phyloP scores from a whole-genome alignment of 2,329 filamentous ascomycete genomes.

The Arthroderma sp. region DNA sequence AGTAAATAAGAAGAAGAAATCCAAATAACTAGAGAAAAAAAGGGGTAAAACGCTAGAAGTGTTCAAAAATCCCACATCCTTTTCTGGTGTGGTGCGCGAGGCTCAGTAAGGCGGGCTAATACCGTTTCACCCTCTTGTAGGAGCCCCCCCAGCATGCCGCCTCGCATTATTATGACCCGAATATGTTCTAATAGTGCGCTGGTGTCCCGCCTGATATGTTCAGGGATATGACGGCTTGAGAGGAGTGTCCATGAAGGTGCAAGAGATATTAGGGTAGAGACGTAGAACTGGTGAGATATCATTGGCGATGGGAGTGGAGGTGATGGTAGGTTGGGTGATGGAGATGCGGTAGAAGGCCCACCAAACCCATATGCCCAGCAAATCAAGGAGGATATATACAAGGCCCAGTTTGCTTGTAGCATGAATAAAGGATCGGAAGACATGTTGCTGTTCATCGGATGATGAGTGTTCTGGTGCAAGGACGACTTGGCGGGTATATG shows the following conservation, averaged over 20 bases:
- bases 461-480: no score
- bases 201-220: slow-evolving; percentile 13
- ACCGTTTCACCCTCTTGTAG: slow-evolving; percentile 23
- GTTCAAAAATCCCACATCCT: slow-evolving; percentile 17
- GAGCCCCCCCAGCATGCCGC: slow-evolving; percentile 19
- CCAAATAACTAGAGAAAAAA: not conserved
- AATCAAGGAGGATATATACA: slow-evolving; percentile 22
- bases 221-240: slow-evolving; percentile 10
- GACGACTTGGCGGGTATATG: no score
- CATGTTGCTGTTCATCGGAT: not conserved
- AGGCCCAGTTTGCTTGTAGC: slow-evolving; percentile 21
- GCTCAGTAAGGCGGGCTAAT: slow-evolving; percentile 18
- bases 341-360: not conserved
- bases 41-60: not conserved
- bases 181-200: slow-evolving; percentile 19
- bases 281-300: slow-evolving; percentile 11
- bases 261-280: slow-evolving; percentile 12
- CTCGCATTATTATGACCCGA: slow-evolving; percentile 12
- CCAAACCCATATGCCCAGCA: slow-evolving; percentile 22
- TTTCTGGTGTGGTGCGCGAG: slow-evolving; percentile 10
- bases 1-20: not conserved
- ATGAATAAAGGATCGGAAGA: slow-evolving; percentile 13
- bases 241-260: slow-evolving; percentile 11
- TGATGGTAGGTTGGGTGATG: not conserved
- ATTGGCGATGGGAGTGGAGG: not conserved